A percentile compares a stretch with the other conserved stretches of the same genome.
phyloP scores from a whole-genome alignment of 116 monocot genomes.

The Cymodocea nodosa region DNA sequence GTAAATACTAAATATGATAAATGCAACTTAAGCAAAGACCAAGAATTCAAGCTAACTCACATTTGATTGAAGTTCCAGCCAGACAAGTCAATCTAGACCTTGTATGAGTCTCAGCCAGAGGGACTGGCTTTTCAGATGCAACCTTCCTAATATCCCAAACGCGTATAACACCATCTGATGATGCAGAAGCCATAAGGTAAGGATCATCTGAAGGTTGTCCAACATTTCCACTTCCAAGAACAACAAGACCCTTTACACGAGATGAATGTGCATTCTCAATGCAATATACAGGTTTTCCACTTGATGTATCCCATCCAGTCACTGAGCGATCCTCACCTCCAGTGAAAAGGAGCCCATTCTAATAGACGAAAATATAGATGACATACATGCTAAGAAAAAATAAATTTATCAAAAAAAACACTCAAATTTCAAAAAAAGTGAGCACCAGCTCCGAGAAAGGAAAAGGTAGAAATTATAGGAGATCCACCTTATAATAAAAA shows the following conservation, averaged over 20 bases:
- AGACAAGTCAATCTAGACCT: constrained; percentile 87
- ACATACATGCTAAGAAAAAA: neutral
- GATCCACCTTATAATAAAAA: too few species aligned
- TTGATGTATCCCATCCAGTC: constrained; percentile 70
- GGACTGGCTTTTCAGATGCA: constrained; percentile 30
- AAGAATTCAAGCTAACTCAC: constrained; percentile 29
- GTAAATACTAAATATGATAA: neutral
- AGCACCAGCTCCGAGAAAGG: too few species aligned
- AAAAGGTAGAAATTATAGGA: too few species aligned
- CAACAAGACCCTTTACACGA: constrained; percentile 88
- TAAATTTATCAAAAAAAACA: neutral
- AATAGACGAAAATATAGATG: neutral
- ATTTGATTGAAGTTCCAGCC: constrained; percentile 59
- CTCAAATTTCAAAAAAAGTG: too few species aligned
- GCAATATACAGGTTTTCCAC: constrained; percentile 57
- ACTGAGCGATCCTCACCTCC: constrained; percentile 74
- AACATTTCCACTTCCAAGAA: constrained; percentile 25
- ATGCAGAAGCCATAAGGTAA: constrained; percentile 61
- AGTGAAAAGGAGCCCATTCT: constrained; percentile 67
- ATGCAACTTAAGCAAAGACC: neutral
- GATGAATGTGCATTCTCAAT: constrained; percentile 61
- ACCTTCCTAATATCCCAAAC: constrained; percentile 72
- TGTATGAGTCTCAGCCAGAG: constrained; percentile 66
- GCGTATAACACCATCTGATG: constrained; percentile 77
- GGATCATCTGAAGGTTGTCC: constrained; percentile 25